Evolutionary conservation across 2,329 filamentous ascomycete species (phyloP).

Genomic region (Orbilia quercus): DNA sequence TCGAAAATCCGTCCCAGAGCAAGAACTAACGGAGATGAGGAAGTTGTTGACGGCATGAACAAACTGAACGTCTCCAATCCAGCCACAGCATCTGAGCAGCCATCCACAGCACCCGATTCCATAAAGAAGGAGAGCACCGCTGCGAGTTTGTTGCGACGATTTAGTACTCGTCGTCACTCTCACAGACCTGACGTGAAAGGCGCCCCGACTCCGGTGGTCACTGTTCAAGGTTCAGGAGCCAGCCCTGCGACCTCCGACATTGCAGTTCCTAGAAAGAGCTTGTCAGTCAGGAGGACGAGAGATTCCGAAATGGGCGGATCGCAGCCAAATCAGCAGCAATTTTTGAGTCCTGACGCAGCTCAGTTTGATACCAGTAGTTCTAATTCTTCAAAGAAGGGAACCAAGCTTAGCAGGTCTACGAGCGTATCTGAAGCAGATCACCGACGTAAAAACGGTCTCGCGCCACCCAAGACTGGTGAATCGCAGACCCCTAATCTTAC

Average conservation of each 20-base stretch:
- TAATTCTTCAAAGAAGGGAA: constrained; percentile 69
- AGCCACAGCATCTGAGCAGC: constrained; percentile 67
- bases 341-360: constrained; percentile 78
- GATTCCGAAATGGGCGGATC: constrained; percentile 69
- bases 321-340: constrained; percentile 79
- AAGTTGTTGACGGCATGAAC: constrained; percentile 79
- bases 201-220: constrained; percentile 77
- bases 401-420: constrained; percentile 83
- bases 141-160: constrained; percentile 82
- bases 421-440: constrained; percentile 71
- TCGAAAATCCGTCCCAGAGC: constrained; percentile 86
- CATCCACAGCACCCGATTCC: constrained; percentile 66
- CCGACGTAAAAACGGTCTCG: constrained; percentile 57
- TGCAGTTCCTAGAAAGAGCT: constrained; percentile 81
- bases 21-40: constrained; percentile 93
- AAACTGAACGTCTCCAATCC: constrained; percentile 69
- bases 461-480: constrained; percentile 61
- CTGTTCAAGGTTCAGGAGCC: constrained; percentile 83
- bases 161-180: constrained; percentile 82
- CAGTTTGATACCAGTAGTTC: constrained; percentile 66
- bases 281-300: constrained; percentile 78
- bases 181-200: constrained; percentile 72
- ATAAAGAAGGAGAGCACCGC: constrained; percentile 88
- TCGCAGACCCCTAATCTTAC: constrained; percentile 59
- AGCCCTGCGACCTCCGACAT: constrained; percentile 63